These are phyloP conservation scores for Fusarium hostae DNA, from an alignment of 2,329 filamentous ascomycete species.

Conservation along the genomic window DNA sequence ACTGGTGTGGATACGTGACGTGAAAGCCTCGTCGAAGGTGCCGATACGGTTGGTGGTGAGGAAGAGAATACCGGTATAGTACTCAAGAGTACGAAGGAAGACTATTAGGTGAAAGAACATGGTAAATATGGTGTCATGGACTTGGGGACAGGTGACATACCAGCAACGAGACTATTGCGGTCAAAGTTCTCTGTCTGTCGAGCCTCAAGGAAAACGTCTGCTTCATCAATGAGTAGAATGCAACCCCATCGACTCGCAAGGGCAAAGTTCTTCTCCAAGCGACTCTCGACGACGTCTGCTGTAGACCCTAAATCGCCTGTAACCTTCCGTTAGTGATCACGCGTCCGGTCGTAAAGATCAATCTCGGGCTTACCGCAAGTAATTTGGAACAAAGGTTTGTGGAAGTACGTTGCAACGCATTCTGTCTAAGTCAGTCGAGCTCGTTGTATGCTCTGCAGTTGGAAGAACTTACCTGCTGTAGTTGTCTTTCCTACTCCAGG, in stretches of 20 bases:
- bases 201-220: neutral
- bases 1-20: neutral
- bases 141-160: neutral
- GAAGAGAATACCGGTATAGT: neutral
- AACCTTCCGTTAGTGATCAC: fast-evolving
- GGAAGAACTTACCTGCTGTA: neutral
- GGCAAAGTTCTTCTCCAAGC: neutral
- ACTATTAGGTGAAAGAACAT: neutral
- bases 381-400: constrained; percentile 5
- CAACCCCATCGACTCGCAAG: constrained; percentile 7
- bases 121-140: fast-evolving
- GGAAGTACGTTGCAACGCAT: constrained; percentile 17
- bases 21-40: neutral
- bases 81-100: neutral
- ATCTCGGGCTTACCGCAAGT: constrained; percentile 12
- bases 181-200: neutral
- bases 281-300: neutral
- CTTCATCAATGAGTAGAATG: constrained; percentile 4
- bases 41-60: neutral
- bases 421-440: neutral
- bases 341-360: neutral
- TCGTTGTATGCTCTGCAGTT: neutral
- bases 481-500: constrained; percentile 23
- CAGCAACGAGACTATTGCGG: constrained; percentile 18
- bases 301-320: neutral